Base-by-base conservation (phyloP, 2,329 filamentous ascomycete genomes). In the Plectosphaerella sp. region DNA sequence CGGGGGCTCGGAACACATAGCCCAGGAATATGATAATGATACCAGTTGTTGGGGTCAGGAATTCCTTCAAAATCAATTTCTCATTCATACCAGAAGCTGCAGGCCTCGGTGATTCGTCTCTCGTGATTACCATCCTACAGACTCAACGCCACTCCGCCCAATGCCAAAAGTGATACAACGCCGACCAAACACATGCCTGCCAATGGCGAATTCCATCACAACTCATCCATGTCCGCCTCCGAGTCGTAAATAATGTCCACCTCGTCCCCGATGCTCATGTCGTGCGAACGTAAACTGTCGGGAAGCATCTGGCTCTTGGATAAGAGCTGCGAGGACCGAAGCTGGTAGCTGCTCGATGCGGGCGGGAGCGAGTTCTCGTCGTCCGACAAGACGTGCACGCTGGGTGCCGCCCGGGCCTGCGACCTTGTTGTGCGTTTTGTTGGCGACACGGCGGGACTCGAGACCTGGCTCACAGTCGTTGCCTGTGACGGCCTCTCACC, bases 241-340 rank as follows among this genome's bases (percentile, higher is more conserved):
- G 56, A 57, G 43, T 58, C 56, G 28, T 51, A 57, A 4, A 58
- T 41, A 28, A 57, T 50, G 1, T 57, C 54, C 6, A 48, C 54
- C 10, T 42, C 48, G 5, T 51, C 48, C 39, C 53, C 59, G 39
- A 62, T 56, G 25, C 67, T 66, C 15, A 43, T 18, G 11, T 35
- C 48, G 33, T 75, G 73, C 28, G 62, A 57, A 8, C 75, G 20
- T 51, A 77, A 63, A 53, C 72, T 76, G 43, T 76, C 73, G 3
- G 79, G 74, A 52, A 83, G 63, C 66, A 79, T 72, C 63, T 82
- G 78, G 55, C 78, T 81, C 58, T 70, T 73, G 2, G 74, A 73
- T 52, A 76, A 61, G 16, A 81, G 66, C 62, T 83, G 76, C 9
- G 77, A 79, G 10, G 71, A 73, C 14, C 66, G 60, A 6, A 65